Conservation (phyloP, 768 basidiomycete species). For the Suillus ampliporus region DNA sequence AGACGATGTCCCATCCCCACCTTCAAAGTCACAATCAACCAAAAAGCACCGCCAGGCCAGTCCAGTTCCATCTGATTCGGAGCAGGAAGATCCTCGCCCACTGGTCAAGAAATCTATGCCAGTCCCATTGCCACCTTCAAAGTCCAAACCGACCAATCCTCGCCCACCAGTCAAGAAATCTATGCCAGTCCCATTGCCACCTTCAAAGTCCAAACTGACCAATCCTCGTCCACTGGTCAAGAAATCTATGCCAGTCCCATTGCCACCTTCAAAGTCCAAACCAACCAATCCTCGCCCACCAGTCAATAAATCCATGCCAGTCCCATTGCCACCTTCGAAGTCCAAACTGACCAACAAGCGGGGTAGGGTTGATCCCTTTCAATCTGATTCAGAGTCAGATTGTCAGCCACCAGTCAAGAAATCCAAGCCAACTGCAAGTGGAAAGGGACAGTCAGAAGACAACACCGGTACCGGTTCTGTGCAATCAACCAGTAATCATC, state of each 20-base stretch:
- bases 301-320: too few relatives aligned
- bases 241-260: too few relatives aligned
- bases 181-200: not conserved
- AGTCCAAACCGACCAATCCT: too few relatives aligned
- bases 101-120: too few relatives aligned
- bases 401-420: not conserved
- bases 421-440: not conserved
- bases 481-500: not conserved
- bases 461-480: not conserved
- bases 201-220: not conserved
- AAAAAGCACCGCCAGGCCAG: not conserved
- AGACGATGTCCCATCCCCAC: not conserved
- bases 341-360: not conserved
- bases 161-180: not conserved
- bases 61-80: not conserved
- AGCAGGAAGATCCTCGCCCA: too few relatives aligned
- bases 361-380: not conserved
- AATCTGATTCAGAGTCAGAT: not conserved
- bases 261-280: too few relatives aligned
- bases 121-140: too few relatives aligned
- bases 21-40: not conserved
- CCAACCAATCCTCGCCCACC: too few relatives aligned
- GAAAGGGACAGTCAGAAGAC: not conserved
- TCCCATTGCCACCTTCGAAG: too few relatives aligned
- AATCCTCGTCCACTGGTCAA: not conserved